Evolutionary conservation across 2,329 filamentous ascomycete species (phyloP).

Genomic region (Hymenoscyphus albidus): DNA sequence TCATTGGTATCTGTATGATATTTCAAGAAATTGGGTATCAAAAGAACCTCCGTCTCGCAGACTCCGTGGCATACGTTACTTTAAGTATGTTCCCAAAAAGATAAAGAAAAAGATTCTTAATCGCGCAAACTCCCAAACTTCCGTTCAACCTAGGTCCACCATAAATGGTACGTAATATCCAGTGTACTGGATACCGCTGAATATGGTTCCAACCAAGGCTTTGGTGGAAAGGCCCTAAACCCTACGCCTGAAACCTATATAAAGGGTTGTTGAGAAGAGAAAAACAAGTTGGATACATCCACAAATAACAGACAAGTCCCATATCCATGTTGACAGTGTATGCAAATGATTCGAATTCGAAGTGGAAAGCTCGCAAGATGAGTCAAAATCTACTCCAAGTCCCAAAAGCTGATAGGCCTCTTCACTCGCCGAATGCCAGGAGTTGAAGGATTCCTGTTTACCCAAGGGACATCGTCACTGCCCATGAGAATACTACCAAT

Average conservation of each 20-base stretch:
- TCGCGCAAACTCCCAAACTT: background rate
- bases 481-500: background rate
- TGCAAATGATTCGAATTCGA: no score
- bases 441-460: background rate
- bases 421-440: background rate
- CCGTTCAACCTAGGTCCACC: background rate
- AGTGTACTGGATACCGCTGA: background rate
- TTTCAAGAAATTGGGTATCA: background rate
- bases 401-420: background rate
- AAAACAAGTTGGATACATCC: no score
- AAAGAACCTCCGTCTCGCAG: background rate
- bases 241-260: background rate
- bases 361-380: no score
- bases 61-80: background rate
- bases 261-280: no score
- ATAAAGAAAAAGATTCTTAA: background rate
- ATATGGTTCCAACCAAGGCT: background rate
- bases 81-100: background rate
- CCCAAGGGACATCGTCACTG: conserved; percentile 8
- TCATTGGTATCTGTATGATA: background rate
- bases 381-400: background rate
- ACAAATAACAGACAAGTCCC: no score
- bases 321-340: no score
- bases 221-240: background rate
- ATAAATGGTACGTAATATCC: background rate